Evolutionary conservation across 1,284 basidiomycete genomes (phyloP).

Genomic region (Garcileccinum viscosum): DNA sequence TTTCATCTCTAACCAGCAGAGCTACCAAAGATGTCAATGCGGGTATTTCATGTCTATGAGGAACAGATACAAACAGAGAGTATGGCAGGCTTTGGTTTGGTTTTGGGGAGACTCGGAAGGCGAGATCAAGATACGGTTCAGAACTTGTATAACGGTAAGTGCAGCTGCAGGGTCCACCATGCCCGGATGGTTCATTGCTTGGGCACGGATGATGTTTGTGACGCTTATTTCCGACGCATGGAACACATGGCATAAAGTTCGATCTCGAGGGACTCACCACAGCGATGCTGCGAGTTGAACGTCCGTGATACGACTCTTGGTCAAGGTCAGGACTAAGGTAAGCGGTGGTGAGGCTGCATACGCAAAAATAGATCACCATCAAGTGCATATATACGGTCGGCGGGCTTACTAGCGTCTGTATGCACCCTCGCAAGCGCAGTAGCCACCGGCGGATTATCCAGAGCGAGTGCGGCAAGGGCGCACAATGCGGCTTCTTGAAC

Average conservation of each 20-base stretch:
- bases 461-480: conserved; percentile 73
- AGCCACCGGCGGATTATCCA: conserved; percentile 66
- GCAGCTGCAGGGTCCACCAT: conserved; percentile 52
- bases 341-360: conserved; percentile 43
- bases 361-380: conserved; percentile 1
- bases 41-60: neutral
- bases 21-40: conserved; percentile 48
- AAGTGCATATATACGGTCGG: conserved; percentile 5
- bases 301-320: conserved; percentile 61
- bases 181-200: conserved; percentile 32
- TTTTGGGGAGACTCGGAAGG: conserved; percentile 47
- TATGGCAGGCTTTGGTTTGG: conserved; percentile 71
- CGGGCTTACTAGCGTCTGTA: conserved; percentile 46
- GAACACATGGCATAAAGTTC: neutral
- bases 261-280: conserved; percentile 53
- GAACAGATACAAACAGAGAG: conserved; percentile 58
- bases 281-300: conserved; percentile 72
- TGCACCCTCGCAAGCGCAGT: conserved; percentile 49
- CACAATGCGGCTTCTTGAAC: conserved; percentile 73
- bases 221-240: conserved; percentile 44
- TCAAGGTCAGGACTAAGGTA: conserved; percentile 50
- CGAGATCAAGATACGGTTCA: conserved; percentile 61
- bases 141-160: conserved; percentile 64
- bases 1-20: conserved; percentile 74
- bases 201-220: conserved; percentile 62